Conservation (phyloP, 805 yeast genomes). For the Maudiozyma bulderi region DNA sequence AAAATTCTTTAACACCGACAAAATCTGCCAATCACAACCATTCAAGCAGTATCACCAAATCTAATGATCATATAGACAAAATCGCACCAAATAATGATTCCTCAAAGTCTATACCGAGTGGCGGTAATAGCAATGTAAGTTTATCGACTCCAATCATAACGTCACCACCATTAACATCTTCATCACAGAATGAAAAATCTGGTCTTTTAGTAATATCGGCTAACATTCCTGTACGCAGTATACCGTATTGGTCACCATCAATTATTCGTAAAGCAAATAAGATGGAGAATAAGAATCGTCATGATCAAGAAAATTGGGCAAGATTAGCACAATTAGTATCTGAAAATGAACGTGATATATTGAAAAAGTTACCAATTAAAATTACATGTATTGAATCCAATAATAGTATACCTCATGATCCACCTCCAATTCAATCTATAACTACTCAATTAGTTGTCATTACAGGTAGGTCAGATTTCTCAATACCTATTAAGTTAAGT, state of each 20-base stretch:
- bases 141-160: no score
- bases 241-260: conserved; percentile 33
- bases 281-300: conserved; percentile 25
- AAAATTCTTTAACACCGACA: not conserved
- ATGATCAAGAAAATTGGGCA: conserved; percentile 30
- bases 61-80: not conserved
- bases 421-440: conserved; percentile 27
- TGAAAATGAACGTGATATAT: conserved; percentile 20
- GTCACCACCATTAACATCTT: not conserved
- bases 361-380: conserved; percentile 23
- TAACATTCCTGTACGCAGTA: conserved; percentile 26
- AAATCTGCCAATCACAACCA: not conserved
- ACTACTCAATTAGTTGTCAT: conserved; percentile 28
- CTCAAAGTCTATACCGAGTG: no score
- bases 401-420: conserved; percentile 20
- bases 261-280: conserved; percentile 31
- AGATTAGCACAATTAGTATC: conserved; percentile 21
- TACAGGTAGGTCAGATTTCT: conserved; percentile 27
- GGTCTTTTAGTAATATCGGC: conserved; percentile 28
- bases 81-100: not conserved
- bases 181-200: conserved; percentile 7
- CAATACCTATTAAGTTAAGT: conserved; percentile 36
- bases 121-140: no score
- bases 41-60: not conserved
- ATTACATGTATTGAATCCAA: conserved; percentile 28